A percentile compares a stretch with the other conserved stretches of the same genome.
These are phyloP conservation scores for Tulasnella sp. DNA, from an alignment of 768 basidiomycete species.

Conservation along the genomic window DNA sequence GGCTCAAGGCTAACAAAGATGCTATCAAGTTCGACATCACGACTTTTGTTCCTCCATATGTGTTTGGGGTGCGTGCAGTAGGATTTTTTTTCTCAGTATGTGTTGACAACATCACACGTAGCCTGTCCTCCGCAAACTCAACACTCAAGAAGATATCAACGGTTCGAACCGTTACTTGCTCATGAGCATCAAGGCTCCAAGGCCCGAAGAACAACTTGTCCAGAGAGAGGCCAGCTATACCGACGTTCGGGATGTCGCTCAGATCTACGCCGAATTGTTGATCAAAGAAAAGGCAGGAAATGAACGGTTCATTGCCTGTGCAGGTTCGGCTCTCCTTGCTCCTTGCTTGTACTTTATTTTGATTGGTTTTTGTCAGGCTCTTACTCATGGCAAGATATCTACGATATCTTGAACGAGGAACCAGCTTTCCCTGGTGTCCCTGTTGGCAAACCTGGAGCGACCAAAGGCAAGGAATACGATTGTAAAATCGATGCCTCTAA, in stretches of 20 bases:
- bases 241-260: slow-evolving; percentile 27
- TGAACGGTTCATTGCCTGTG: slow-evolving; percentile 16
- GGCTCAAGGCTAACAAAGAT: slow-evolving; percentile 17
- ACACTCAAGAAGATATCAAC: slow-evolving; percentile 27
- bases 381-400: slow-evolving; percentile 14
- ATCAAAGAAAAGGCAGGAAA: slow-evolving; percentile 17
- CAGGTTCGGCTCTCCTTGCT: not conserved
- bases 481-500: too few species aligned
- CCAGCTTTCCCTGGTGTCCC: not conserved
- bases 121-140: slow-evolving; percentile 28
- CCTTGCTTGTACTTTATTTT: not conserved
- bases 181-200: slow-evolving; percentile 1
- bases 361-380: slow-evolving; percentile 6
- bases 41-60: not conserved
- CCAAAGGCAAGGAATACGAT: too few species aligned
- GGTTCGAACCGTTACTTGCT: slow-evolving; percentile 20
- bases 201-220: slow-evolving; percentile 7
- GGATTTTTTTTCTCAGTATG: too few species aligned
- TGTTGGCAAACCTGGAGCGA: not conserved
- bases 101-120: not conserved
- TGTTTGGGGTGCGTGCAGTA: slow-evolving; percentile 8
- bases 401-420: not conserved
- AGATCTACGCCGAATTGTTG: slow-evolving; percentile 20
- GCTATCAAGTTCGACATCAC: slow-evolving; percentile 17
- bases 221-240: slow-evolving; percentile 16